Evolutionary conservation across 371 early-diverging fungal species (phyloP), one percentile per base, ranked within the genome.

Genomic region (Apophysomyces elegans): DNA sequence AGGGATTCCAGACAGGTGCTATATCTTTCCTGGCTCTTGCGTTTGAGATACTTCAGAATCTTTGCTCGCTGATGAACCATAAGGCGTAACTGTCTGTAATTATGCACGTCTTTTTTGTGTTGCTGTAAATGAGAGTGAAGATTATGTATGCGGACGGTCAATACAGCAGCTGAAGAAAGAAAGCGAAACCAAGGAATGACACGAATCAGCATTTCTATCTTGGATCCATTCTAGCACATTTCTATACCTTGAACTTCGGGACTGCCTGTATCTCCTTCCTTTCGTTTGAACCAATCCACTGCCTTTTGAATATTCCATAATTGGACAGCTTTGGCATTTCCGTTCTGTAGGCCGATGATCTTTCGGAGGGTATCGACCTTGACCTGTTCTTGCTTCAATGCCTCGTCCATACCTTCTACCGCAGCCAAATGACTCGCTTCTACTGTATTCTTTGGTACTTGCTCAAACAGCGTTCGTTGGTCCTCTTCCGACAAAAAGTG

Each of bases 171-270:
- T 95, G 69, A 21, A 18, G 54, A 8, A 21, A 56, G 36, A n/a
- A 66, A 43, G 16, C 70, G 44, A 62, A 37, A 62, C 38, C 8
- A 62, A 64, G 37, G 37, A 57, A 65, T n/a, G 5, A 18, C n/a
- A 16, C 16, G 16, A 21, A 14, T n/a, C 14, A 26, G 32, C 32
- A 26, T 57, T 26, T 14, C 35, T 11, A 50, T 21, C 12, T 43
- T 58, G 39, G 36, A 58, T 39, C 18, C 14, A 47, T n/a, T 57
- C 41, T 18, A 16, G 16, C 9, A 11, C n/a, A 43, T 14, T 7
- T 46, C 58, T 69, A 61, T 84, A 94, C 94, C 94, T 88, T 98
- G 97, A 35, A 96, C 98, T 79, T 95, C 96, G 13, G 96, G 87
- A 66, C 93, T 94, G 21, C 97, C 98, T 4, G 96, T 94, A 76